These are phyloP conservation scores for Dothiorella sarmentorum DNA, from an alignment of 2,329 filamentous ascomycete species.

Conservation along the genomic window DNA sequence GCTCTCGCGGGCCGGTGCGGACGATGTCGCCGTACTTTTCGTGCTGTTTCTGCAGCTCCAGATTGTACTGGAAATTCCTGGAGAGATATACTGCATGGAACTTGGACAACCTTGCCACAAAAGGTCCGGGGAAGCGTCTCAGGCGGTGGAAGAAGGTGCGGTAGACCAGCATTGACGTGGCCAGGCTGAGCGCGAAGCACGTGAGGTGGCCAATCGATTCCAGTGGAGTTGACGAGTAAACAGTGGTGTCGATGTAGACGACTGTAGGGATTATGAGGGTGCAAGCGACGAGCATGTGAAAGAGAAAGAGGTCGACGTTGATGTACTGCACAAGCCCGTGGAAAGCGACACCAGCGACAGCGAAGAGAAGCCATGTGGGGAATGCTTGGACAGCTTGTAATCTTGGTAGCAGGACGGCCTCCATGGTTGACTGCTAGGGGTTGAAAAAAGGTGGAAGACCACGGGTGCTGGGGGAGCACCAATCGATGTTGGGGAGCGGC, in stretches of 20 bases:
- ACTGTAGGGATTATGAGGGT: background rate
- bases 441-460: too few relatives aligned
- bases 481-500: too few relatives aligned
- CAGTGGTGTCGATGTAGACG: background rate
- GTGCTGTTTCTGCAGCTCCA: background rate
- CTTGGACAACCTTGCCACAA: conserved; percentile 31
- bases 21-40: background rate
- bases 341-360: background rate
- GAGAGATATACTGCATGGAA: background rate
- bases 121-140: conserved; percentile 35
- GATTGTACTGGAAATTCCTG: background rate
- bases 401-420: too few relatives aligned
- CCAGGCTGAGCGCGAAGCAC: background rate
- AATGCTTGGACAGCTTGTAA: too few relatives aligned
- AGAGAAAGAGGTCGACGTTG: background rate
- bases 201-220: background rate
- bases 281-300: background rate
- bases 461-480: too few relatives aligned
- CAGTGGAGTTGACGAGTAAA: background rate
- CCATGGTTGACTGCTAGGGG: too few relatives aligned
- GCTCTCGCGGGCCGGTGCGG: conserved; percentile 26
- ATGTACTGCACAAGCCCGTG: background rate
- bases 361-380: background rate
- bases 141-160: conserved; percentile 35
- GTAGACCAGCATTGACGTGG: conserved; percentile 23